phyloP scores from a whole-genome alignment of 2,329 filamentous ascomycete species.

The Colletotrichum sublineola region DNA sequence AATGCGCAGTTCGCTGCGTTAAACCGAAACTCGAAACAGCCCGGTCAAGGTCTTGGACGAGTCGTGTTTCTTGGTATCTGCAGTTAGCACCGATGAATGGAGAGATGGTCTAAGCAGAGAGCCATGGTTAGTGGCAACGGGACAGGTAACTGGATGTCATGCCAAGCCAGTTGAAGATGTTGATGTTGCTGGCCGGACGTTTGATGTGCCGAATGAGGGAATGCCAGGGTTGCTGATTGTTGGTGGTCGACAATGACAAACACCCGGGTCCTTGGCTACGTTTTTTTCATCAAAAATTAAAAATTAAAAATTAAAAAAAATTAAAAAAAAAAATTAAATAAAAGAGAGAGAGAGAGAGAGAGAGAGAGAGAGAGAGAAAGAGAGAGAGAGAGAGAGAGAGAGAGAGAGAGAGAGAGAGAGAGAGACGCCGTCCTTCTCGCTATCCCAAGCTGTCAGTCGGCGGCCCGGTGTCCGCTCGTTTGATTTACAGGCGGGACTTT shows the following conservation, averaged over 20 bases:
- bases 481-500: neutral
- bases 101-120: slow-evolving; percentile 2
- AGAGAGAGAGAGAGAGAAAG: neutral
- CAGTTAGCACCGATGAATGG: neutral
- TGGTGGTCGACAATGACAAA: neutral
- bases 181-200: slow-evolving; percentile 15
- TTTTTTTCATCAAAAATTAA: neutral
- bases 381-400: neutral
- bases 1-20: slow-evolving; percentile 24
- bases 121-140: neutral
- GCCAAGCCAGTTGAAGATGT: neutral
- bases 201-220: neutral
- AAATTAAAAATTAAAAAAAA: neutral
- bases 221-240: neutral
- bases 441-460: neutral
- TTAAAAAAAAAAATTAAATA: too few relatives aligned
- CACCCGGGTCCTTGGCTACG: neutral
- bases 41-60: slow-evolving; percentile 19
- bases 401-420: neutral
- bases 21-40: slow-evolving; percentile 25
- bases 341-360: neutral
- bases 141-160: slow-evolving; percentile 11
- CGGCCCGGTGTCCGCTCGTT: neutral
- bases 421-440: neutral
- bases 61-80: neutral